These are phyloP conservation scores for Yamadazyma scolyti DNA, from an alignment of 805 yeast species.

Conservation along the genomic window DNA sequence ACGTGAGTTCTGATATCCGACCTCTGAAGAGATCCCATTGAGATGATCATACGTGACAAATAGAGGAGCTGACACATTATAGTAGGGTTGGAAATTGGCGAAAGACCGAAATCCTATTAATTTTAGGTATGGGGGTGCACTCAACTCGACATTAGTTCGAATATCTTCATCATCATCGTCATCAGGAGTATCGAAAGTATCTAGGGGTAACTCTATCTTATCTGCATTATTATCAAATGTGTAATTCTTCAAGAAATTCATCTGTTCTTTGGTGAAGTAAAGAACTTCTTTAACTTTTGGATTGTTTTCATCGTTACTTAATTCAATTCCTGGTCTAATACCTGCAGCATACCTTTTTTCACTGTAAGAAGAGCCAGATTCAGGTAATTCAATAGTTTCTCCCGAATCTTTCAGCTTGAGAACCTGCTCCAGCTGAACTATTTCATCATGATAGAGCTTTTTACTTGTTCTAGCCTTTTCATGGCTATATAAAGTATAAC, in stretches of 20 bases:
- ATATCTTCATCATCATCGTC: conserved; percentile 14
- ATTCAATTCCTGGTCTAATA: conserved; percentile 29
- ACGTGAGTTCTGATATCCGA: conserved; percentile 56
- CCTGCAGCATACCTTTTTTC: conserved; percentile 30
- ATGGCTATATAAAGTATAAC: conserved; percentile 59
- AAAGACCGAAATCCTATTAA: conserved; percentile 64
- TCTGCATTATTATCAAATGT: conserved; percentile 28
- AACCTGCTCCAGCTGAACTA: conserved; percentile 48
- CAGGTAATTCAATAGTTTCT: conserved; percentile 36
- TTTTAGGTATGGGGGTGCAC: conserved; percentile 52
- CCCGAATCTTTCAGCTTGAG: conserved; percentile 39
- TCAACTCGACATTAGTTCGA: conserved; percentile 12
- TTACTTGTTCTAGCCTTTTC: conserved; percentile 49
- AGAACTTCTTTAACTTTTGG: conserved; percentile 18
- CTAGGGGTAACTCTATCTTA: conserved; percentile 8
- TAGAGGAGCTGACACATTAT: conserved; percentile 50
- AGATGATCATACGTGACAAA: conserved; percentile 67
- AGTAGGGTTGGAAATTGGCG: conserved; percentile 43
- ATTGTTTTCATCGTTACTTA: conserved; percentile 10
- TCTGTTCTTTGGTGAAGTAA: conserved; percentile 21
- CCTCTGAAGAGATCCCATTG: conserved; percentile 23
- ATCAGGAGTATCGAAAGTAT: conserved; percentile 11
- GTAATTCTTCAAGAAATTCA: conserved; percentile 25
- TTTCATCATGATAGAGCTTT: too few species aligned
- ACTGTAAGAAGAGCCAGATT: conserved; percentile 31